Conservation (phyloP, 768 basidiomycete genomes). For the Dentipellis fragilis region DNA sequence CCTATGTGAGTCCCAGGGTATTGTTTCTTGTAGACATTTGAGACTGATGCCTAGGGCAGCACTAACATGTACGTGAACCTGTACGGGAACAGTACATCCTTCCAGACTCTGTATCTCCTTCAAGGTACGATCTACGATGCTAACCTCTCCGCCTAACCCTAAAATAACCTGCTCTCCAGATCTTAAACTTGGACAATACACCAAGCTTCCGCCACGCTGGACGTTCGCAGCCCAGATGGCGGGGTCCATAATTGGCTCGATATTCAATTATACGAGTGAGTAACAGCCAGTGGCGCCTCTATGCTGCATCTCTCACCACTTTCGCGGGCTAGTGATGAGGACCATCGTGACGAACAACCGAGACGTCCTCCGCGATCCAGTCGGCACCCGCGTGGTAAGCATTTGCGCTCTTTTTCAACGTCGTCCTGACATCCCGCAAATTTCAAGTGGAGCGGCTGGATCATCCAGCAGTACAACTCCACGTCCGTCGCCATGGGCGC, state of each 20-base stretch:
- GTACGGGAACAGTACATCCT: constrained; percentile 41
- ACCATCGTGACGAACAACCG: constrained; percentile 36
- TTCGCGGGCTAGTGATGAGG: constrained; percentile 31
- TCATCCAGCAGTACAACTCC: constrained; percentile 42
- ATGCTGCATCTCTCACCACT: neutral
- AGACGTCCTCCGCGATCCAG: constrained; percentile 35
- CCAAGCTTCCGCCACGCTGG: constrained; percentile 39
- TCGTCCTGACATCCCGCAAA: neutral
- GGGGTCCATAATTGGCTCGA: constrained; percentile 40
- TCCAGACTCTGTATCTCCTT: constrained; percentile 42
- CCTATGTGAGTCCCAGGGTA: constrained; percentile 27
- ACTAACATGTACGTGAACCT: constrained; percentile 47
- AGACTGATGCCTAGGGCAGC: constrained; percentile 17
- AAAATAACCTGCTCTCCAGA: constrained; percentile 16
- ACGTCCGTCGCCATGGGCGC: constrained; percentile 48
- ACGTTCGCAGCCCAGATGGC: constrained; percentile 41
- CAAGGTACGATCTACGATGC: constrained; percentile 25
- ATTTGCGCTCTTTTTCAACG: neutral
- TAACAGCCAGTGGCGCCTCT: neutral
- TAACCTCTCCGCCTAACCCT: neutral
- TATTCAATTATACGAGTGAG: constrained; percentile 42
- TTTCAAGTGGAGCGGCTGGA: constrained; percentile 40
- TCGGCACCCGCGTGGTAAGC: constrained; percentile 36
- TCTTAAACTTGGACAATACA: constrained; percentile 45
- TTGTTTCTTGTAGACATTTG: neutral